Percentiles rank a stretch among this genome's conserved stretches.
These are phyloP conservation scores for Xenosphaeropsis pyriputrescens DNA, from an alignment of 2,329 filamentous ascomycete genomes.

Conservation along the genomic window DNA sequence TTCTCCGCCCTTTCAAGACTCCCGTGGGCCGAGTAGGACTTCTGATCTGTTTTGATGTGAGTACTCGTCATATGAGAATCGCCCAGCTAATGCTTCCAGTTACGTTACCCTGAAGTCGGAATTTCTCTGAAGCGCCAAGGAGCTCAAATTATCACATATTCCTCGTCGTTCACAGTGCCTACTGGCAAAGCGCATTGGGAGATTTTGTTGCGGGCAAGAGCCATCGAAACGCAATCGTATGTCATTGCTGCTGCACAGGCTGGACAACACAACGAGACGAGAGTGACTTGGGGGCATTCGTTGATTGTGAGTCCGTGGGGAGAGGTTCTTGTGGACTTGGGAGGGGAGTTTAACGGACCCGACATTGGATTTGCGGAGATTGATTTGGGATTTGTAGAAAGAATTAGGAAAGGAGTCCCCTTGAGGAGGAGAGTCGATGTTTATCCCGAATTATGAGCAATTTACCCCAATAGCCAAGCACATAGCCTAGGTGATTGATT, in stretches of 20 bases:
- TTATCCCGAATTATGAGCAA: background rate
- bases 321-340: conserved; percentile 49
- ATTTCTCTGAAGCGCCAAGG: conserved; percentile 30
- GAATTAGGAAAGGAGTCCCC: conserved; percentile 39
- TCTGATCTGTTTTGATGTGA: conserved; percentile 75
- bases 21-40: conserved; percentile 62
- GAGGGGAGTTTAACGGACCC: conserved; percentile 29
- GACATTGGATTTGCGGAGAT: conserved; percentile 35
- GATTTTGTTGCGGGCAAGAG: conserved; percentile 59
- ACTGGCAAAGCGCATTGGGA: conserved; percentile 85
- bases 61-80: conserved; percentile 13
- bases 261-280: conserved; percentile 57
- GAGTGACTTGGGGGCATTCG: conserved; percentile 73
- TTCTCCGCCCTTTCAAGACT: conserved; percentile 59
- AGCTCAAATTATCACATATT: conserved; percentile 72
- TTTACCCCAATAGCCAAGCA: too few species aligned
- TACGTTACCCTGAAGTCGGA: background rate
- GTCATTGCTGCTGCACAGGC: conserved; percentile 77
- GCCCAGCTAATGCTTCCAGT: background rate
- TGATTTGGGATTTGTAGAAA: conserved; percentile 33
- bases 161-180: conserved; percentile 77
- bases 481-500: too few species aligned
- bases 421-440: conserved; percentile 28
- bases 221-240: conserved; percentile 85
- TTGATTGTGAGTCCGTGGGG: conserved; percentile 86